phyloP scores from a whole-genome alignment of 495 filamentous ascomycete genomes.

The Aspergillus nanangensis region DNA sequence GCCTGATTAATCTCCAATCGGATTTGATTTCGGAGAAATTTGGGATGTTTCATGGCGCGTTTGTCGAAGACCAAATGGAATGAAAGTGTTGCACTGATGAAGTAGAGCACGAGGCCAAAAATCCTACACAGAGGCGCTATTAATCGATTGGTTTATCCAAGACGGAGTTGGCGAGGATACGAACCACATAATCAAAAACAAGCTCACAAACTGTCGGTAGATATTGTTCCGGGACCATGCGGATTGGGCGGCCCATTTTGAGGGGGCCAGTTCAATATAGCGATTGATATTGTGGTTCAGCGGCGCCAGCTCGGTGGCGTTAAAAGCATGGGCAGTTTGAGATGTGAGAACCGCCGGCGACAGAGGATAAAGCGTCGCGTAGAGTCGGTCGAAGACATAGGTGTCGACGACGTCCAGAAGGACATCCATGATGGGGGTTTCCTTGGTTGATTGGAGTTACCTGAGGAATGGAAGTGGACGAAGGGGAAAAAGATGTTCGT shows the following conservation, averaged over 20 bases:
- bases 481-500: background rate
- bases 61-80: slow-evolving; percentile 92
- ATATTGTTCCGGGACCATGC: slow-evolving; percentile 65
- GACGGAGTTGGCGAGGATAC: slow-evolving; percentile 5
- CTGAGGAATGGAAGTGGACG: too few relatives aligned
- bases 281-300: slow-evolving; percentile 14
- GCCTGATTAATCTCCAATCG: slow-evolving; percentile 76
- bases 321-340: background rate
- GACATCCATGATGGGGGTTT: slow-evolving; percentile 65
- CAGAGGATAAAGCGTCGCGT: slow-evolving; percentile 57
- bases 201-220: slow-evolving; percentile 58
- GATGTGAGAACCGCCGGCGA: background rate
- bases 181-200: slow-evolving; percentile 76
- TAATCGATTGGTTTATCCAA: background rate
- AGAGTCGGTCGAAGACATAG: slow-evolving; percentile 68
- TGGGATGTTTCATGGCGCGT: slow-evolving; percentile 74
- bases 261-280: slow-evolving; percentile 54
- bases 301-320: slow-evolving; percentile 48
- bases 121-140: too few relatives aligned
- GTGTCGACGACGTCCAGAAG: slow-evolving; percentile 74
- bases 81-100: slow-evolving; percentile 67
- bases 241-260: slow-evolving; percentile 67
- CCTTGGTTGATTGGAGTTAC: too few relatives aligned
- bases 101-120: slow-evolving; percentile 70
- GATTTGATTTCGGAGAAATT: slow-evolving; percentile 88